Evolutionary conservation across 2,329 filamentous ascomycete genomes (phyloP), one percentile per base, ranked within the genome.

Genomic region (Didymella pomorum): DNA sequence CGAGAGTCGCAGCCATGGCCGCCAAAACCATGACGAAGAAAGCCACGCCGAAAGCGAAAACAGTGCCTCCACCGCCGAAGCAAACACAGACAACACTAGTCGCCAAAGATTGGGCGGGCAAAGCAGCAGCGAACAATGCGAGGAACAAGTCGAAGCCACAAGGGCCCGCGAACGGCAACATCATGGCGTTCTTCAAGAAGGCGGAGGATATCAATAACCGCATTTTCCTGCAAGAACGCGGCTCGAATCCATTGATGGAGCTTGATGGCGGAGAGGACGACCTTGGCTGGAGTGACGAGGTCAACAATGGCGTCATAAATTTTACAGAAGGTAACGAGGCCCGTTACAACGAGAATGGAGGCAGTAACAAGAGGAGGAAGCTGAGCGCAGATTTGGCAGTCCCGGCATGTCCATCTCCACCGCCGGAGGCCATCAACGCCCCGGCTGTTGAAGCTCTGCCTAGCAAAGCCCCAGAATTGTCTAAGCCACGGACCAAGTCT

Each of bases 101-200:
- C 2, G 65, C 71, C 2, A 56, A 63, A 7, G 64, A 69, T 11
- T 74, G 72, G 62, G 68, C 64, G 12, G 75, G 74, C 56, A 76
- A 73, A 44, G 61, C 71, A 16, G 55, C 70, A 6, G 75, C 76
- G 12, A 67, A 61, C 52, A 69, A 64, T 61, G 70, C 63, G 49
- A 71, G 68, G 39, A 57, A 59, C 10, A 82, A 79, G 64, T 61
- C 71, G n/a, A 78, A 76, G 52, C 66, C 72, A 14, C 75, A 74
- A 29, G 69, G 68, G 14, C 78, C 79, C 52, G 72, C 76, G 20
- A 84, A 84, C 64, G 78, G 78, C 45, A 84, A 81, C 61, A 85
- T 85, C 58, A 75, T 84, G 71, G 79, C 76, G 46, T 85, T 85
- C 68, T 85, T 85, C 75, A 82, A 82, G 67, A 85, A 84, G 71